Evolutionary conservation across 371 early-diverging fungal genomes (phyloP), one percentile per base, ranked within the genome.

Genomic region (Haplosporangium sp.): DNA sequence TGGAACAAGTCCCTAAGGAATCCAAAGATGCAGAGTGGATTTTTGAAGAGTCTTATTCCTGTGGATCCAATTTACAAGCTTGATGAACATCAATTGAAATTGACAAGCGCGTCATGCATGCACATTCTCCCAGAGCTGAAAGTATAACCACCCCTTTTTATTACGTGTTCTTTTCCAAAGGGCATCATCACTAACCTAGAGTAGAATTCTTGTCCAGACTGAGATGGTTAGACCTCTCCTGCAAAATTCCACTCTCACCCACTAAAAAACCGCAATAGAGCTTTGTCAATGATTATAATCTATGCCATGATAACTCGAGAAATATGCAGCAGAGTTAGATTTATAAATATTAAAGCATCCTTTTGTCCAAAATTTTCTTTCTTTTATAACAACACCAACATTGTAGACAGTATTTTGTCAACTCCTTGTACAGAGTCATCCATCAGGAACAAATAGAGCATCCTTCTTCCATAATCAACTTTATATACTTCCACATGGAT

Each of bases 1-100:
- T 45, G 52, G 50, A 45, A 11, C 35, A 67, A 13, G 34, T 67
- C n/a, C 48, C 38, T 37, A 13, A 57, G 50, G 68, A 67, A 40
- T 6, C 35, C 7, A 27, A 48, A 8, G 73, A 73, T 40, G 47
- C 64, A 1, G 60, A 34, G 20, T 73, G 73, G 73, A 55, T 60
- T 17, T 67, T 73, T 39, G 35, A 53, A 5, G 72, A 72, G 57
- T 61, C 66, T 13, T 72, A 67, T 27, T 38, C 67, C 5, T 27
- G 2, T 19, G 73, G 73, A 7, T 63, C 56, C 0, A 47, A 44
- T 67, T 8, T 57, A 27, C 11, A 4, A 53, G 13, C 34, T 72
- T 4, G 55, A 47, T 11, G 40, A 40, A 8, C 17, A 4, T 11
- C 62, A 72, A 34, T 13, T 34, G 37, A 60, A 11, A 0, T 42